These are phyloP conservation scores for Naematelia encephala DNA, from an alignment of 768 basidiomycete species.

Conservation along the genomic window DNA sequence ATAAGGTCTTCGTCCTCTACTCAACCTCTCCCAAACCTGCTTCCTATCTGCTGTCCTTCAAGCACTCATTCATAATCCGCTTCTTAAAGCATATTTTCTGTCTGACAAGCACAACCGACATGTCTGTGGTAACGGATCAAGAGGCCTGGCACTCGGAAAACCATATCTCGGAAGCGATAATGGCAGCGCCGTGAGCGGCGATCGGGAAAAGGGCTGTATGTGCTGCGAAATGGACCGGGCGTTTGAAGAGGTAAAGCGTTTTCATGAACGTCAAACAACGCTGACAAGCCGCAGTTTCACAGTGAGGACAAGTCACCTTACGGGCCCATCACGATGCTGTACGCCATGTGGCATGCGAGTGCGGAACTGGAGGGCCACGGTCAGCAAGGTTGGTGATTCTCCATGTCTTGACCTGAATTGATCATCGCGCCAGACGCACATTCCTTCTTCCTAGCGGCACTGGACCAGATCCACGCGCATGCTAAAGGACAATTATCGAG, in stretches of 20 bases:
- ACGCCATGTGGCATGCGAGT: slow-evolving; percentile 74
- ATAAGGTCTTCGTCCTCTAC: slow-evolving; percentile 72
- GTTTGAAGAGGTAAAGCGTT: slow-evolving; percentile 47
- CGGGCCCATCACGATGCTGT: slow-evolving; percentile 77
- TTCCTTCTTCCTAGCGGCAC: slow-evolving; percentile 54
- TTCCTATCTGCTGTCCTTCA: slow-evolving; percentile 91
- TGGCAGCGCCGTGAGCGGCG: slow-evolving; percentile 12
- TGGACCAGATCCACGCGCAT: slow-evolving; percentile 82
- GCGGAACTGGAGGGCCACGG: slow-evolving; percentile 83
- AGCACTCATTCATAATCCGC: slow-evolving; percentile 80
- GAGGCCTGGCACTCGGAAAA: slow-evolving; percentile 24
- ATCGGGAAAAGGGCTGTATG: slow-evolving; percentile 58
- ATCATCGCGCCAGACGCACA: slow-evolving; percentile 40
- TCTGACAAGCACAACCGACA: slow-evolving; percentile 77
- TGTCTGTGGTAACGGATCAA: slow-evolving; percentile 34
- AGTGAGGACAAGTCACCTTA: slow-evolving; percentile 60
- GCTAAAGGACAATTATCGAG: slow-evolving; percentile 73
- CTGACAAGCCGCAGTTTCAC: slow-evolving; percentile 50
- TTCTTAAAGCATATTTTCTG: slow-evolving; percentile 82
- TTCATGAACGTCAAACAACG: slow-evolving; percentile 3
- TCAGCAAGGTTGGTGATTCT: slow-evolving; percentile 75
- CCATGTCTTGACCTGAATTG: neutral
- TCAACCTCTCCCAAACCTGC: slow-evolving; percentile 89
- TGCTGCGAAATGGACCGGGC: slow-evolving; percentile 88
- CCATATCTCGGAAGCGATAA: slow-evolving; percentile 54